These are phyloP conservation scores for Tilletia walkeri DNA, from an alignment of 1,284 basidiomycete species.

Conservation along the genomic window DNA sequence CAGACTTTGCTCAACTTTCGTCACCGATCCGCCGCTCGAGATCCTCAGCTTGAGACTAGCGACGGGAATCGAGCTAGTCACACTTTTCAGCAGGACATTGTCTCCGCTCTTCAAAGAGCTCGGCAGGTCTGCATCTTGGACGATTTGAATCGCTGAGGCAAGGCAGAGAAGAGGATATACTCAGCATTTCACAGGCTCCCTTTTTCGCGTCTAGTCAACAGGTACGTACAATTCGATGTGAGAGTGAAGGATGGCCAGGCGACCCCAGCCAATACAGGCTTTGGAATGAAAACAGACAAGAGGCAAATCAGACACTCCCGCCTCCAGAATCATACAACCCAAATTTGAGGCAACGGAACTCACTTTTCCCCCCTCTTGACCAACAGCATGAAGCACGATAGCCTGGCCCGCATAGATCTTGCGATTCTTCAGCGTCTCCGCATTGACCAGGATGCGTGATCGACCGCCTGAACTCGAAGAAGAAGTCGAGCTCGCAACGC, in stretches of 20 bases:
- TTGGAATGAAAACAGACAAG: neutral
- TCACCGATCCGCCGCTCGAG: slow-evolving; percentile 21
- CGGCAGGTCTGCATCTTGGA: neutral
- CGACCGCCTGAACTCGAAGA: neutral
- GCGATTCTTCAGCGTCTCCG: slow-evolving; percentile 65
- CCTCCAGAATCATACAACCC: neutral
- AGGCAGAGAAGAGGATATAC: neutral
- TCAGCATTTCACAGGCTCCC: no score
- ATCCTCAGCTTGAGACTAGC: neutral
- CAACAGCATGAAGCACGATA: slow-evolving; percentile 60
- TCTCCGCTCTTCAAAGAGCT: neutral
- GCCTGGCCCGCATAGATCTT: slow-evolving; percentile 72
- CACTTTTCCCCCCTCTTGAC: no score
- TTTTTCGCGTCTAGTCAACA: neutral
- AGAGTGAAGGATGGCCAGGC: slow-evolving; percentile 50
- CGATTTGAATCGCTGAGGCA: neutral
- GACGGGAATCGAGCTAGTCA: neutral
- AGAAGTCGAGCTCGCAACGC: neutral
- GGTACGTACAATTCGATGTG: slow-evolving; percentile 25
- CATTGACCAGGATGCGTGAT: slow-evolving; percentile 66
- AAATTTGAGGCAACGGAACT: neutral
- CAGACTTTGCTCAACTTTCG: neutral
- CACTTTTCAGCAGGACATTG: neutral
- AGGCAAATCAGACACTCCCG: neutral
- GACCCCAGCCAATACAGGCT: slow-evolving; percentile 36